Evolutionary conservation across 1,284 basidiomycete genomes (phyloP), one percentile per base, ranked within the genome.

Genomic region (Vanrija pseudolonga): DNA sequence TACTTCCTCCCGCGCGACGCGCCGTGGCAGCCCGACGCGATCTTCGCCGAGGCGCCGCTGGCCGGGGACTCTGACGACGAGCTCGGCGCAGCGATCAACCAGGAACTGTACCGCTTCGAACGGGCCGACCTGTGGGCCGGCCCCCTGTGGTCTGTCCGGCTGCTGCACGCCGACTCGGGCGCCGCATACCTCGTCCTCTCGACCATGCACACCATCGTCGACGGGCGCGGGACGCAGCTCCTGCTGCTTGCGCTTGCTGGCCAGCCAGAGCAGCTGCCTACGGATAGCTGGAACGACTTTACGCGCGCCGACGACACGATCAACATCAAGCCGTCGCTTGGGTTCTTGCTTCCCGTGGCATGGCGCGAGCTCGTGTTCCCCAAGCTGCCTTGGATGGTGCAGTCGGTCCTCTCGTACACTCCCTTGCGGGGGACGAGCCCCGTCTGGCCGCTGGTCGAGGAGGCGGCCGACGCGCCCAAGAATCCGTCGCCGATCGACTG

Each of bases 301-400:
- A 55, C 49, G 23, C 40, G 55, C 11, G 38, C 64, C 14, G 68
- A 70, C 55, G 66, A 68, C 24, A 67, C 64, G 2, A 28, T 65
- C 18, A n/a, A 62, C 11, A 51, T 65, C n/a, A 38, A 58, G 20
- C 68, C 67, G 3, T 51, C 60, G 4, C 19, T 61, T 24, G 3
- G 28, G 1, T 59, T 56, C 51, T 44, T 72, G 3, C 47, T 68
- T 0, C 64, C 66, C 12, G 50, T 71, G 39, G 54, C 66, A 7
- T 66, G 59, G 39, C 60, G 60, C 19, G 64, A 66, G 45, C 55
- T 72, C 6, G 20, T 75, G 32, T 44, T 72, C 18, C 68, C 71
- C 4, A 60, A 55, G 23, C 45, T 72, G 6, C 73, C 73, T 1
- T 2, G 19, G 1, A 67, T 66, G 37, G 45, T 73, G 15, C 64